Base-by-base conservation (phyloP, 176 grass and related monocot species). In the Carex myosuroides region DNA sequence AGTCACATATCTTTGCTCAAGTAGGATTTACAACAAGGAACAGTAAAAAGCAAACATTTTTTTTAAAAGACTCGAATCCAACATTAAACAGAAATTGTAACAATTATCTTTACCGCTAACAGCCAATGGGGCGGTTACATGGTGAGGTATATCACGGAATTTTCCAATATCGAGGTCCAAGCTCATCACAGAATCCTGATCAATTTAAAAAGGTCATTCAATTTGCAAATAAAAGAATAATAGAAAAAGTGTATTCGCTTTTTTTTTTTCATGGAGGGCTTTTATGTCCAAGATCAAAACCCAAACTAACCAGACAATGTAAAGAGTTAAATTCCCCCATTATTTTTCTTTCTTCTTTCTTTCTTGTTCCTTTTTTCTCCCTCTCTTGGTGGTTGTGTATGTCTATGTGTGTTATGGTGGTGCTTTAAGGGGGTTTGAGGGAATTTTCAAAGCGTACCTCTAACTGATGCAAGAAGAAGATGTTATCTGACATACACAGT, bases 81-180 rank as follows among this genome's bases (percentile, higher is more conserved):
- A 53, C 6, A 46, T 53, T 1, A 65, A 65, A 16, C 56, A 8
- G 18, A 73, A 90, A 89, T 21, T 78, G 74, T 63, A 79, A 88
- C 6, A 54, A 17, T 86, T 30, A 11, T 89, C 89, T 81, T 73
- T 88, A 98, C 95, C 95, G 80, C 92, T 94, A 69, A 94, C 92
- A 84, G 95, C 95, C 89, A 98, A 79, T 20, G 95, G 95, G 62
- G 50, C 64, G 20, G 90, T 91, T 63, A 91, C 83, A 30, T 66
- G 17, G 21, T 98, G 89, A 77, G 90, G 87, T 81, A 98, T 88
- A 86, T 42, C 81, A 85, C 92, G 95, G 70, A 91, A 89, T 93
- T 98, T 98, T 69, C 81, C 91, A 87, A 84, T 64, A 32, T 89
- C 88, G 39, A 89, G 57, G 60, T 89, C 80, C 87, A 98, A 83